Evolutionary conservation across 2,329 filamentous ascomycete species (phyloP), one percentile per base, ranked within the genome.

Genomic region (Colletotrichum chrysophilum): DNA sequence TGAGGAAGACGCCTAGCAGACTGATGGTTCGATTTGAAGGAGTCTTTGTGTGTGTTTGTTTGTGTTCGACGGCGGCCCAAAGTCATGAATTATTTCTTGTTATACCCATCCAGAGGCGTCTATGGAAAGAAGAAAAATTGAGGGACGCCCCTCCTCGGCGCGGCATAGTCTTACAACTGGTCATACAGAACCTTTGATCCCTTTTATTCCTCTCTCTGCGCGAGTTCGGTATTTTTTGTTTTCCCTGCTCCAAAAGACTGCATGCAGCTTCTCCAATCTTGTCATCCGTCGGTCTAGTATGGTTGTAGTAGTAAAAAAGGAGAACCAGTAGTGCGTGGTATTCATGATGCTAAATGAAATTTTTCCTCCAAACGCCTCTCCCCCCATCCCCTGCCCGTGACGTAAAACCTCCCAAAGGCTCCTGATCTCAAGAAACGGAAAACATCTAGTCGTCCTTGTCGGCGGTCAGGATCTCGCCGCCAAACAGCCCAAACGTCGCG

Each of bases 371-470:
- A 74, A 74, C 66, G 71, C 71, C 71, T 30, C 16, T 24, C 16
- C 12, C 24, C 4, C 32, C 28, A 60, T 21, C 24, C 28, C 26
- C n/a, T 32, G 7, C 26, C 24, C 61, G 26, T 7, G 14, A 43
- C 38, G 26, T 36, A 30, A 56, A 67, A 58, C 32, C 18, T 3
- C 26, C 30, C 9, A 28, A 61, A 30, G 13, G 12, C 43, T 48
- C 18, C 43, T 12, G 10, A 48, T 48, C 18, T 48, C 18, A 12
- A 12, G 43, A 48, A 48, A 21, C 12, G 12, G 21, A 9, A 28
- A 26, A 10, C n/a, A 3, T 38, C 36, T 24, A 92, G 71, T 92
- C 91, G 74, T 93, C 91, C 85, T 91, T 91, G 77, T 91, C 90
- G 12, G 86, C 86, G 79, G 84, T 88, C 75, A 89, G 86, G 71